Evolutionary conservation across 805 yeast species (phyloP).

Genomic region (Metschnikowia cerradonensis): DNA sequence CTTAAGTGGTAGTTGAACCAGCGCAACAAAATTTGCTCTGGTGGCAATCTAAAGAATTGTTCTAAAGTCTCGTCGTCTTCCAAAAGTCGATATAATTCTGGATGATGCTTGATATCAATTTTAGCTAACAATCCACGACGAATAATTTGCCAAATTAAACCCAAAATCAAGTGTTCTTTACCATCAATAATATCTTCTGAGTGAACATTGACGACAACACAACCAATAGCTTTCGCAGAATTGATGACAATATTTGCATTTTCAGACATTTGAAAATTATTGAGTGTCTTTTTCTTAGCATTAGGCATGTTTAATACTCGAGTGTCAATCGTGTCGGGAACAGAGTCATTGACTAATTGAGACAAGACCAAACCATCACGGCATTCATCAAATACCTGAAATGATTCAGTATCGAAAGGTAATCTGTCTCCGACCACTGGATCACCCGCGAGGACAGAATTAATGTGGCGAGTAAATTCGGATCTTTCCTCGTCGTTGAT

Average conservation of each 20-base stretch:
- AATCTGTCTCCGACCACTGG: constrained; percentile 75
- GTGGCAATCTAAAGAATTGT: constrained; percentile 93
- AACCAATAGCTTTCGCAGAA: constrained; percentile 98
- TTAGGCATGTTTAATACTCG: constrained; percentile 91
- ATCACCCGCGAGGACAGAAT: constrained; percentile 87
- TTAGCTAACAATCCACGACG: constrained; percentile 92
- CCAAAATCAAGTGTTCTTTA: constrained; percentile 85
- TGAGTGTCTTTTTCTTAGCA: constrained; percentile 65
- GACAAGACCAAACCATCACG: constrained; percentile 92
- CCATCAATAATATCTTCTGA: constrained; percentile 95
- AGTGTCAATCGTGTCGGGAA: constrained; percentile 96
- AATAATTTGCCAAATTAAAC: constrained; percentile 95
- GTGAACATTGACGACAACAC: constrained; percentile 96
- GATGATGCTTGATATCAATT: constrained; percentile 93
- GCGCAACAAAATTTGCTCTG: constrained; percentile 92
- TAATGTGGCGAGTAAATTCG: constrained; percentile 94
- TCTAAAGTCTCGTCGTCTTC: constrained; percentile 97
- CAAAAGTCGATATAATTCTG: constrained; percentile 88
- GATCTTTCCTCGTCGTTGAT: constrained; percentile 95
- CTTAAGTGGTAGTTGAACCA: constrained; percentile 97
- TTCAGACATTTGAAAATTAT: constrained; percentile 93
- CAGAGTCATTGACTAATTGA: constrained; percentile 92
- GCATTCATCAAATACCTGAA: constrained; percentile 95
- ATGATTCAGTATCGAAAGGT: constrained; percentile 90
- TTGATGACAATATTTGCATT: constrained; percentile 97